Percentiles rank a stretch among this genome's conserved stretches.
These are phyloP conservation scores for Arachis monticola DNA, from an alignment of 331 rosid genomes.

Conservation along the genomic window DNA sequence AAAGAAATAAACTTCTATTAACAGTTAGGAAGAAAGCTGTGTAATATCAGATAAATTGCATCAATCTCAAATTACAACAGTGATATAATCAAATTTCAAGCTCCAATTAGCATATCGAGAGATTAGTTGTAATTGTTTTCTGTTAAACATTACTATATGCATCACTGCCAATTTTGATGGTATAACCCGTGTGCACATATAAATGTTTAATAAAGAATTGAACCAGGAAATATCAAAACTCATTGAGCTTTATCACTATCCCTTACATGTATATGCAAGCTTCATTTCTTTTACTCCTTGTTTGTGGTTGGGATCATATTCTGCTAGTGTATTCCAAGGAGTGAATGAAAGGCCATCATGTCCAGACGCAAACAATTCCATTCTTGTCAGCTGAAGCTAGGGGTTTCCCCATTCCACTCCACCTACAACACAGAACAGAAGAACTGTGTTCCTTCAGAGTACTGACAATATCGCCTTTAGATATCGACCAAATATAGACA, in stretches of 20 bases:
- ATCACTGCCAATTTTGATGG: slow-evolving; percentile 24
- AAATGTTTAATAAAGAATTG: slow-evolving; percentile 26
- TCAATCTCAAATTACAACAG: slow-evolving; percentile 11
- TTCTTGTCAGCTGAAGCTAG: slow-evolving; percentile 93
- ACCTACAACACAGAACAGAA: slow-evolving; percentile 84
- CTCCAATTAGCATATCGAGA: slow-evolving; percentile 6
- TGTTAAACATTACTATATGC: slow-evolving; percentile 39
- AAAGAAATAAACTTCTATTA: too few relatives aligned
- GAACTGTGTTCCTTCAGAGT: slow-evolving; percentile 83
- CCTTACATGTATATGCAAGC: slow-evolving; percentile 21
- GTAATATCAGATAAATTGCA: neutral
- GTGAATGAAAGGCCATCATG: slow-evolving; percentile 44
- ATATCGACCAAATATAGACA: slow-evolving; percentile 81
- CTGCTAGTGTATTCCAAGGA: slow-evolving; percentile 27
- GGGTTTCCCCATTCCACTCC: slow-evolving; percentile 88
- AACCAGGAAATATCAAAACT: slow-evolving; percentile 29
- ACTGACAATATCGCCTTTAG: slow-evolving; percentile 73
- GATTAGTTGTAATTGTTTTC: neutral
- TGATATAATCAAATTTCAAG: neutral
- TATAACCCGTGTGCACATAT: slow-evolving; percentile 38
- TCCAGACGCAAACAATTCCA: slow-evolving; percentile 86
- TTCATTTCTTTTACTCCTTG: neutral
- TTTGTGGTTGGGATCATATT: neutral
- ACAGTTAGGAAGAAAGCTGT: too few relatives aligned
- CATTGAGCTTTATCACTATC: slow-evolving; percentile 13